A percentile compares a stretch with the other conserved stretches of the same genome.
These are phyloP conservation scores for Staphylotrichum longicolle DNA, from an alignment of 495 filamentous ascomycete species.

Conservation along the genomic window DNA sequence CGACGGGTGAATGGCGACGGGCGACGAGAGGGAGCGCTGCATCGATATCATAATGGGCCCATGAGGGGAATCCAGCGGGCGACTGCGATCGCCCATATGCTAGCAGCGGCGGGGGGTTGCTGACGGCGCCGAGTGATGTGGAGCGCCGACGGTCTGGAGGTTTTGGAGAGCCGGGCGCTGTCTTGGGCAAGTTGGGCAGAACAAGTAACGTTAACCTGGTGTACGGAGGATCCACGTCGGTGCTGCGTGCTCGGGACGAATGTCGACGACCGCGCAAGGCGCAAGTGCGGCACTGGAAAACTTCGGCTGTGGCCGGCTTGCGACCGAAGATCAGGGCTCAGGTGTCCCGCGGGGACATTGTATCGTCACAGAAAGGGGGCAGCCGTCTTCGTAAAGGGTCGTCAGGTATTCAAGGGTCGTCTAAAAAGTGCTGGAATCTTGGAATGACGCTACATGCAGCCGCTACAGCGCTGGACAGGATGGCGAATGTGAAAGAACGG, in stretches of 20 bases:
- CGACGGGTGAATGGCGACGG: slow-evolving; percentile 51
- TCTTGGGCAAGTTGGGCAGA: background rate
- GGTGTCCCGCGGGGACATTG: slow-evolving; percentile 24
- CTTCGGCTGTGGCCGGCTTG: slow-evolving; percentile 23
- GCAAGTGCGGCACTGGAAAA: slow-evolving; percentile 1
- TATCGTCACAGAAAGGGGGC: slow-evolving; percentile 9
- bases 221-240: no score
- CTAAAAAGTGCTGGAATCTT: background rate
- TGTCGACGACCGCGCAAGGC: background rate
- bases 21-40: slow-evolving; percentile 54
- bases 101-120: slow-evolving; percentile 20
- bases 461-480: slow-evolving; percentile 7
- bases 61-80: slow-evolving; percentile 32
- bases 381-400: background rate
- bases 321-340: slow-evolving; percentile 21
- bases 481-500: background rate
- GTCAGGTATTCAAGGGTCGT: background rate
- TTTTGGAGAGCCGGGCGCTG: background rate
- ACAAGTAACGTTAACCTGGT: no score
- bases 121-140: background rate
- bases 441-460: slow-evolving; percentile 19
- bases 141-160: no score
- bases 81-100: slow-evolving; percentile 34
- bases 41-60: slow-evolving; percentile 55
- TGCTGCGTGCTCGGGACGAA: slow-evolving; percentile 11